These are phyloP conservation scores for Penicillium digitatum DNA, from an alignment of 2,329 filamentous ascomycete genomes.

Conservation along the genomic window DNA sequence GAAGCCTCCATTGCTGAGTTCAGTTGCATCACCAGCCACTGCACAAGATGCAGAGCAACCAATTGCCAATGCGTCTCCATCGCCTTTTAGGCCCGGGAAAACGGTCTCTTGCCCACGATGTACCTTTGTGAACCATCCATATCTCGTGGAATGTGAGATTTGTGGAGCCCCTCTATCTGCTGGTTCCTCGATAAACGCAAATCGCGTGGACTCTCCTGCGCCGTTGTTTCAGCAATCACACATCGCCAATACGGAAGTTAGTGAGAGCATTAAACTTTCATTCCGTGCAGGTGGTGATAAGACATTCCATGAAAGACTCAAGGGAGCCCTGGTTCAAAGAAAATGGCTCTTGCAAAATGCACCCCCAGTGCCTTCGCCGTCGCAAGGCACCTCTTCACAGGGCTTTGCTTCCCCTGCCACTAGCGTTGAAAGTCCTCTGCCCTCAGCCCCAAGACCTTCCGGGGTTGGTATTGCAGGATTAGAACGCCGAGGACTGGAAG, in stretches of 20 bases:
- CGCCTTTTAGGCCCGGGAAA: constrained; percentile 2
- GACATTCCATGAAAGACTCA: constrained; percentile 83
- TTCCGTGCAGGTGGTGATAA: constrained; percentile 87
- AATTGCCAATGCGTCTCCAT: background rate
- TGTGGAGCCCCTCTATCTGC: constrained; percentile 72
- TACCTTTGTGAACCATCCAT: constrained; percentile 91
- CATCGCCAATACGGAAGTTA: constrained; percentile 55
- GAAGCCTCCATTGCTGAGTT: constrained; percentile 18
- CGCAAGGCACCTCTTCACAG: constrained; percentile 31
- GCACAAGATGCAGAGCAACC: background rate
- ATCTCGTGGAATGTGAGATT: constrained; percentile 80
- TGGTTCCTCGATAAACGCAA: constrained; percentile 41
- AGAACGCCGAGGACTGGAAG: constrained; percentile 76
- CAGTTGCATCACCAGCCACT: background rate
- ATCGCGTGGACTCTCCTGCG: constrained; percentile 71
- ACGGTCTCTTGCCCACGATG: constrained; percentile 69
- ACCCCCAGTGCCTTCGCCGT: constrained; percentile 72
- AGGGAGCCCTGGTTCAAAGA: constrained; percentile 79
- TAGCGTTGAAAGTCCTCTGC: constrained; percentile 22
- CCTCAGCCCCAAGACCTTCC: constrained; percentile 44
- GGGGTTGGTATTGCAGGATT: constrained; percentile 87
- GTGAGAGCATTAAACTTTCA: constrained; percentile 81
- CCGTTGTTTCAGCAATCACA: constrained; percentile 55
- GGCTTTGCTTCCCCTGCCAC: constrained; percentile 24
- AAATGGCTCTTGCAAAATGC: constrained; percentile 94